Conservation (phyloP, 192 early-diverging fungal genomes). For the Dimargaris cristalligena region DNA sequence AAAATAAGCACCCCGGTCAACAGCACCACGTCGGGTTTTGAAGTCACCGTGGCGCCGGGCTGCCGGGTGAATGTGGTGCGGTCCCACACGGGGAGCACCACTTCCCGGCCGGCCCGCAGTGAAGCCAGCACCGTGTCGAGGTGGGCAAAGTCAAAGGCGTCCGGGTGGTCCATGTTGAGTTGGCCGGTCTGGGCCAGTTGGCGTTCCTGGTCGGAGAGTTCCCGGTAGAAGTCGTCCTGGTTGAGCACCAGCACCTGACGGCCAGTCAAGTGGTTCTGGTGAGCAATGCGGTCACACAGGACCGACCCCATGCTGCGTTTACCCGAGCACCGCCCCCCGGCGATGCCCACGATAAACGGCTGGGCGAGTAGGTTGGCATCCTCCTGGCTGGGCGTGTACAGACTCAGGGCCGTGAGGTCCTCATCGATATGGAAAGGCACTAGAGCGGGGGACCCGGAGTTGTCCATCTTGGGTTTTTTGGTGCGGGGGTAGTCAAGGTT, state of each 20-base stretch:
- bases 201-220: constrained; percentile 34
- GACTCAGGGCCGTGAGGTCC: constrained; percentile 3
- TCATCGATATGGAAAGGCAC: constrained; percentile 10
- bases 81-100: constrained; percentile 49
- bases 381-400: neutral
- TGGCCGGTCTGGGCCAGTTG: constrained; percentile 26
- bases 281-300: constrained; percentile 16
- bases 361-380: neutral
- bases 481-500: too few species aligned
- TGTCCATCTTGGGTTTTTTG: too few species aligned
- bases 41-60: neutral
- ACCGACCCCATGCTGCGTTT: constrained; percentile 24
- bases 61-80: constrained; percentile 24
- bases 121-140: constrained; percentile 34
- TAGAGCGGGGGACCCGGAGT: constrained; percentile 3
- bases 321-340: constrained; percentile 30
- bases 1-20: constrained; percentile 64
- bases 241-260: constrained; percentile 37
- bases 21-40: constrained; percentile 45
- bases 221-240: constrained; percentile 48
- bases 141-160: constrained; percentile 58
- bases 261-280: constrained; percentile 24
- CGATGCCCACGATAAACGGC: constrained; percentile 25
- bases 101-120: constrained; percentile 29
- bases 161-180: constrained; percentile 54